Evolutionary conservation across 2,329 filamentous ascomycete species (phyloP).

Genomic region (Xylaria sp.): DNA sequence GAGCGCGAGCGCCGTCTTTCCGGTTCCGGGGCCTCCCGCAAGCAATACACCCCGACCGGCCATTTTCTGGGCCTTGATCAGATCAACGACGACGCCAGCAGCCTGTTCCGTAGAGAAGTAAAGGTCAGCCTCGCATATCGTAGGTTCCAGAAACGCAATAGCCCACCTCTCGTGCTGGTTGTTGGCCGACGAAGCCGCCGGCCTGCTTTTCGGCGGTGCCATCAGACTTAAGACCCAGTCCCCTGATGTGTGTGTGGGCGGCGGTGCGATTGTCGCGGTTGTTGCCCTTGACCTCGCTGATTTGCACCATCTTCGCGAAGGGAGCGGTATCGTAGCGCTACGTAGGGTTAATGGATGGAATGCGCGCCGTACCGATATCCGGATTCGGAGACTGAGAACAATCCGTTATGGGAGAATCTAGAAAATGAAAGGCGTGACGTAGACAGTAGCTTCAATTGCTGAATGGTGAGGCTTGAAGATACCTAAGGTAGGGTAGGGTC

Average conservation of each 20-base stretch:
- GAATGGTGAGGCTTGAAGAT: slow-evolving; percentile 21
- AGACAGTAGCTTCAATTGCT: not conserved
- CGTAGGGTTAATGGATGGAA: slow-evolving; percentile 3
- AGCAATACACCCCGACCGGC: slow-evolving; percentile 90
- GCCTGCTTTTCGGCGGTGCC: slow-evolving; percentile 80
- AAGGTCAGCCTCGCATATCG: slow-evolving; percentile 21
- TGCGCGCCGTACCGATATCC: not conserved
- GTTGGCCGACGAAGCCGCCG: slow-evolving; percentile 88
- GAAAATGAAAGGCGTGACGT: not conserved
- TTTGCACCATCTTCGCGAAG: slow-evolving; percentile 72
- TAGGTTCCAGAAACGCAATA: not conserved
- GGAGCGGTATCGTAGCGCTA: slow-evolving; percentile 14
- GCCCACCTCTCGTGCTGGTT: slow-evolving; percentile 80
- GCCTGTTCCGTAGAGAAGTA: slow-evolving; percentile 56
- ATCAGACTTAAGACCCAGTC: slow-evolving; percentile 83
- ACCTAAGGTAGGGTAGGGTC: slow-evolving; percentile 14
- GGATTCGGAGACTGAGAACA: slow-evolving; percentile 1
- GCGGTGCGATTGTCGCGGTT: slow-evolving; percentile 95
- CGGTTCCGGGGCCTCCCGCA: slow-evolving; percentile 91
- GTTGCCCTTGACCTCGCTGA: slow-evolving; percentile 93
- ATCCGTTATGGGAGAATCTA: slow-evolving; percentile 1
- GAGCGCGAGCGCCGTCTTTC: slow-evolving; percentile 94
- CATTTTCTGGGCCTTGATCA: slow-evolving; percentile 97
- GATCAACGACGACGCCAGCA: slow-evolving; percentile 91
- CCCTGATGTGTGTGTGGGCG: slow-evolving; percentile 97